Percentiles rank a stretch among this genome's conserved stretches.
These are phyloP conservation scores for Lecanosticta acicola DNA, from an alignment of 2,329 filamentous ascomycete genomes.

Conservation along the genomic window DNA sequence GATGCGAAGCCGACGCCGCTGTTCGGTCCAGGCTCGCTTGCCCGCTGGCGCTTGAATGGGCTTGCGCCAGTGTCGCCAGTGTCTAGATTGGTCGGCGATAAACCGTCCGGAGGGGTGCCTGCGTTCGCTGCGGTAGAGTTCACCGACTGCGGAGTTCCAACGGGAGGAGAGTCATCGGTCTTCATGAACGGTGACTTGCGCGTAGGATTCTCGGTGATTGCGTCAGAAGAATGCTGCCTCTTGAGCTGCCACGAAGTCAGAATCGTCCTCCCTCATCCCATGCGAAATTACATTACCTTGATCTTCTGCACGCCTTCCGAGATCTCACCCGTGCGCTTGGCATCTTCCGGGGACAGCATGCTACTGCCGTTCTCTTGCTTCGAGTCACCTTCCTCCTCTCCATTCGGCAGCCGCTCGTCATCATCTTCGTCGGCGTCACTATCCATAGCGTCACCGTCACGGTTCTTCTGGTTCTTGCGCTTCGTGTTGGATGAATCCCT, in stretches of 20 bases:
- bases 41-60: conserved; percentile 69
- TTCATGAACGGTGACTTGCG: conserved; percentile 40
- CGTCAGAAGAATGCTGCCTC: conserved; percentile 70
- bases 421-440: conserved; percentile 68
- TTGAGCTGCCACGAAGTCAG: conserved; percentile 57
- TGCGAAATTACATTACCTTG: conserved; percentile 52
- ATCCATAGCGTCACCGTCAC: conserved; percentile 63
- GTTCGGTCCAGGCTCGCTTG: conserved; percentile 47
- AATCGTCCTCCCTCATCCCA: background rate
- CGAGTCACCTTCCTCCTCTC: conserved; percentile 52
- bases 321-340: conserved; percentile 65
- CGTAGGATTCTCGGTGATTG: conserved; percentile 45
- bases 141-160: conserved; percentile 36
- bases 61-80: conserved; percentile 56
- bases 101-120: conserved; percentile 29
- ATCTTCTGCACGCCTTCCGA: conserved; percentile 78
- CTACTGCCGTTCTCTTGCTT: conserved; percentile 53
- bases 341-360: conserved; percentile 62
- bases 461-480: conserved; percentile 50
- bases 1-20: conserved; percentile 19
- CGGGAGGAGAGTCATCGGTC: conserved; percentile 36
- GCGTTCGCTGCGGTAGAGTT: conserved; percentile 29
- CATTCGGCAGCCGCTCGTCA: conserved; percentile 56
- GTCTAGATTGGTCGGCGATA: conserved; percentile 25
- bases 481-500: conserved; percentile 48